Evolutionary conservation across 192 early-diverging fungal species (phyloP), one percentile per base, ranked within the genome.

Genomic region (Pilaira anomala): DNA sequence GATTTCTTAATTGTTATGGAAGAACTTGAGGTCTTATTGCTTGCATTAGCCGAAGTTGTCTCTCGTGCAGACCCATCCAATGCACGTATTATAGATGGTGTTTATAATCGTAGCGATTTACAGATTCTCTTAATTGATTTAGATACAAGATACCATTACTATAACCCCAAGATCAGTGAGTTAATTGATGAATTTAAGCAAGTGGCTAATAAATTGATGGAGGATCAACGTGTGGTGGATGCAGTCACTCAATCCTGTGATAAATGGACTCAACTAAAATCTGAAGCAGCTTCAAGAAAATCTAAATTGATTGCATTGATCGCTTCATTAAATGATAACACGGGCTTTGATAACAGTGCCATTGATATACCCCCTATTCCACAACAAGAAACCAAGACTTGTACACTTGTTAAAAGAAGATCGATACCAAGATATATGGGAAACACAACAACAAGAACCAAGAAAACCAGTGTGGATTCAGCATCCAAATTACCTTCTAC

Each of bases 261-360:
- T 51, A 70, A 76, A 50, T 85, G 83, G 83, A 51, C 58, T n/a
- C 68, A 76, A 29, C 52, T 82, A 16, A 74, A 79, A 52, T 63
- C 53, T 28, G 42, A 64, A 8, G 77, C 78, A 2, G 36, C 66
- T 1, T 68, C 75, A 21, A 78, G 75, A 57, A 77, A 68, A 67
- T 44, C 76, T 11, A 69, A 77, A 29, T 55, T 83, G 2, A 21
- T 65, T 14, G 30, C 63, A 22, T 29, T 48, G 7, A 71, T 71
- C 19, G 55, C 28, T 12, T 48, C 59, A 25, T 30, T 68, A 22
- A 18, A n/a, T 4, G 33, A 66, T 39, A 54, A 54, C 2, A 51
- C 28, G 40, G 48, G 25, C 12, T 50, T 24, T 11, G 48, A 50
- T 24, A 50, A 50, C 24, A 11, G 12, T 25, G 21, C 48, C 21